A percentile compares a stretch with the other conserved stretches of the same genome.
Evolutionary conservation across 1,139 yeast genomes (phyloP).

Genomic region (Scheffersomyces quercinus): DNA sequence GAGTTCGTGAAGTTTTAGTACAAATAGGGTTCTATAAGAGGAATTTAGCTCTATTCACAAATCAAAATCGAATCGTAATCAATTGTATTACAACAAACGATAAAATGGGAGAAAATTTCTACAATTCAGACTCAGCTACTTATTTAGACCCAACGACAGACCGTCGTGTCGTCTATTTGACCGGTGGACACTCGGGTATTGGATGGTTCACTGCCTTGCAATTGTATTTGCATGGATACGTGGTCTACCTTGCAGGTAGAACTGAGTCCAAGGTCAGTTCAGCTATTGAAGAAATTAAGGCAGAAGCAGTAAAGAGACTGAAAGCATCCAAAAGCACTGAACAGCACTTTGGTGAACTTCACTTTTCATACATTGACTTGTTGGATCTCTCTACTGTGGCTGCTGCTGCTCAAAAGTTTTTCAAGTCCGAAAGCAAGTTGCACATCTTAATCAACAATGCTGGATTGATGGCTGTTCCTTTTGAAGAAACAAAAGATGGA

Average conservation of each 20-base stretch:
- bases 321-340: conserved; percentile 15
- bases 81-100: no score
- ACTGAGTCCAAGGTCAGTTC: conserved; percentile 52
- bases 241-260: conserved; percentile 74
- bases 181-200: conserved; percentile 81
- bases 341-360: conserved; percentile 28
- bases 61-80: no score
- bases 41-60: no score
- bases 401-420: conserved; percentile 28
- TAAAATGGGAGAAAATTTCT: conserved; percentile 8
- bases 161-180: conserved; percentile 64
- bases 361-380: conserved; percentile 34
- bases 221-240: conserved; percentile 74
- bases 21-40: no score
- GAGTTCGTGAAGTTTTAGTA: no score
- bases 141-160: conserved; percentile 40
- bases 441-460: conserved; percentile 44
- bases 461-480: conserved; percentile 44
- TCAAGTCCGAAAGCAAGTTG: conserved; percentile 25
- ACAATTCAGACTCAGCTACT: conserved; percentile 31
- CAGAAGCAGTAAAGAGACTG: conserved; percentile 49
- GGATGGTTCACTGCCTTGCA: conserved; percentile 80
- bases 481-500: conserved; percentile 35
- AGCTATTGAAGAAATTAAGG: conserved; percentile 55
- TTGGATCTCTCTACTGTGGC: conserved; percentile 31